Evolutionary conservation across 1,139 yeast species (phyloP), one percentile per base, ranked within the genome.

Genomic region (Williopsis jadinii): DNA sequence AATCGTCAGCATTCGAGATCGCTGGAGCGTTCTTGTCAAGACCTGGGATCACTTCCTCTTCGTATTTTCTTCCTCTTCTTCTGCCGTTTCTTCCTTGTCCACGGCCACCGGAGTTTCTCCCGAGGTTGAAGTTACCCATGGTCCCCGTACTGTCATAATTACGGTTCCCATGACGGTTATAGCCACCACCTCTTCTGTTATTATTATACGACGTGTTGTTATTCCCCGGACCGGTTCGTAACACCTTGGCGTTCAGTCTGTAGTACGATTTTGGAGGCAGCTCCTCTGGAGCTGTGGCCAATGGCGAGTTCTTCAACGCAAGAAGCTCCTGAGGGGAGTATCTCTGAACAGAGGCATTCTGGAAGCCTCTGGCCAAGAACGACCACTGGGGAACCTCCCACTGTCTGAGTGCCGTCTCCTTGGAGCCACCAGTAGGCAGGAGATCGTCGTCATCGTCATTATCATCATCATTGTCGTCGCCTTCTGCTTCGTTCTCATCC

Each of bases 1-100:
- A 83, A 53, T 82, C 92, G 41, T 77, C 79, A 15, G 78, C 81
- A 2, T 84, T 77, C 60, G 71, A 61, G 43, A 65, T 56, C 42
- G 67, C 59, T 39, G 61, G 59, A 24, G 55, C 61, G 42, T 56
- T 59, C n/a, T 55, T 57, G 32, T 65, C 71, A 51, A 53, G 55
- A 46, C 51, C 68, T 9, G 68, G 54, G 51, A 72, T 70, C 82
- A 82, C 77, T 39, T 69, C 75, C 28, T 63, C 67, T 15, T 44
- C 46, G 9, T 45, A 41, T 34, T 38, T 48, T 37, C 42, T 51
- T 11, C 36, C 40, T 14, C 44, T 36, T 32, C 49, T 44, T 15
- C 41, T 42, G 35, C 45, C 43, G 38, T 48, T 51, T 43, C 44
- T 49, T 34, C 47, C 15, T 45, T 30, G 30, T 11, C 11, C 14